Conservation (phyloP, 805 yeast genomes). For the Kurtzmaniella fragi region DNA sequence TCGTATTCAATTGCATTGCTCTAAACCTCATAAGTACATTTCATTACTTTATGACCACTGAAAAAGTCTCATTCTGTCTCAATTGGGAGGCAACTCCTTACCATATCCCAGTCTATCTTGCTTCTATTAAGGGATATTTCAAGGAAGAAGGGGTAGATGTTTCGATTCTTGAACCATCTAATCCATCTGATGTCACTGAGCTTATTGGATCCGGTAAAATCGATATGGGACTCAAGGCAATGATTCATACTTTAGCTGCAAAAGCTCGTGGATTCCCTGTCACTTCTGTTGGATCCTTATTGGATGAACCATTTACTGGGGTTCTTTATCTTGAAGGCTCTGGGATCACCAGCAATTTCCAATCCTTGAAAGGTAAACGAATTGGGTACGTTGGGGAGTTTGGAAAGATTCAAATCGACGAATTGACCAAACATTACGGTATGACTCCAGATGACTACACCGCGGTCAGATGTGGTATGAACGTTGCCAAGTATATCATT, state of each 20-base stretch:
- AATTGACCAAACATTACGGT: constrained; percentile 50
- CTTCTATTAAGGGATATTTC: constrained; percentile 47
- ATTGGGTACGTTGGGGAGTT: constrained; percentile 58
- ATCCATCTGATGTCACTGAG: constrained; percentile 56
- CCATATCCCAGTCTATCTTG: constrained; percentile 49
- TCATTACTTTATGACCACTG: constrained; percentile 33
- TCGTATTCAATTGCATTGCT: no score
- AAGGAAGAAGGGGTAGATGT: constrained; percentile 46
- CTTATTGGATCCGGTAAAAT: constrained; percentile 52
- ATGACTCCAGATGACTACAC: constrained; percentile 53
- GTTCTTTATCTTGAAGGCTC: constrained; percentile 45
- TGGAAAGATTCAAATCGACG: constrained; percentile 55
- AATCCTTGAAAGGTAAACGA: constrained; percentile 46
- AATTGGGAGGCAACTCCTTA: constrained; percentile 56
- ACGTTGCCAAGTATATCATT: constrained; percentile 50
- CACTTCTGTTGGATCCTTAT: constrained; percentile 49
- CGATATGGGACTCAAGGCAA: constrained; percentile 57
- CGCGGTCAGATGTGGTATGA: constrained; percentile 57
- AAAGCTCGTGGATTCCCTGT: constrained; percentile 56
- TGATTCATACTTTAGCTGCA: constrained; percentile 58
- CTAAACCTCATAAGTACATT: no score
- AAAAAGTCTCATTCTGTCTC: constrained; percentile 46
- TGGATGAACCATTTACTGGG: constrained; percentile 58
- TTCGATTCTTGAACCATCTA: constrained; percentile 51
- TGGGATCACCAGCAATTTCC: constrained; percentile 49